Base-by-base conservation (phyloP, 1,139 yeast species). In the Debaryomyces sp. region DNA sequence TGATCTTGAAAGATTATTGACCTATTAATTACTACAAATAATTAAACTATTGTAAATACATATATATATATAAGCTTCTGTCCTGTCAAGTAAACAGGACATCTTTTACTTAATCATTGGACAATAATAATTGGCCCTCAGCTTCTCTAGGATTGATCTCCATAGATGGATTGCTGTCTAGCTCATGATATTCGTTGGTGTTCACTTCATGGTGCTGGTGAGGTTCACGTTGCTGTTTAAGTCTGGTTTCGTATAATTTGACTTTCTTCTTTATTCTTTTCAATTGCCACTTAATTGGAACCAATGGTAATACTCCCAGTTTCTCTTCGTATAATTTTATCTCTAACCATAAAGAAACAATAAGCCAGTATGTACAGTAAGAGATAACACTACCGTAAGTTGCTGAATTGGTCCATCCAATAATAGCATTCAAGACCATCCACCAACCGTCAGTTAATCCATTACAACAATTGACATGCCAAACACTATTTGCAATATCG, bases 401-500 rank as follows among this genome's bases (percentile, higher is more conserved):
- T 15, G 97, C 98, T 33, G 95, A 83, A 68, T 92, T 92, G 33
- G 94, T 89, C 99, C 99, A 92, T 1, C 98, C 99, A 49, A 94
- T 78, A 12, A 92, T 73, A 5, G 98, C 97, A 58, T 94, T 91
- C 65, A 91, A 80, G 33, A 92, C 78, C 86, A 89, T 90, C 97
- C 97, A 92, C 54, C 96, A 94, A 33, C 92, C 92, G 64, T 88
- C 96, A 40, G 80, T 86, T 57, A 87, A 84, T 17, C 97, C 97
- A 66, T 90, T 90, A 72, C 98, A 92, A 69, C 97, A 92, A 73
- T 92, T 91, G 37, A 92, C 97, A 71, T 92, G 98, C 98, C 98
- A 92, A 1, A 92, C 89, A 13, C 87, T 78, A 52, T 80, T 82
- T 29, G 81, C 61, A 49, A 92, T 82, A 65, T 92, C 96, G 68